phyloP scores from a whole-genome alignment of 2,329 filamentous ascomycete genomes.

The Herpotrichia juniperi region DNA sequence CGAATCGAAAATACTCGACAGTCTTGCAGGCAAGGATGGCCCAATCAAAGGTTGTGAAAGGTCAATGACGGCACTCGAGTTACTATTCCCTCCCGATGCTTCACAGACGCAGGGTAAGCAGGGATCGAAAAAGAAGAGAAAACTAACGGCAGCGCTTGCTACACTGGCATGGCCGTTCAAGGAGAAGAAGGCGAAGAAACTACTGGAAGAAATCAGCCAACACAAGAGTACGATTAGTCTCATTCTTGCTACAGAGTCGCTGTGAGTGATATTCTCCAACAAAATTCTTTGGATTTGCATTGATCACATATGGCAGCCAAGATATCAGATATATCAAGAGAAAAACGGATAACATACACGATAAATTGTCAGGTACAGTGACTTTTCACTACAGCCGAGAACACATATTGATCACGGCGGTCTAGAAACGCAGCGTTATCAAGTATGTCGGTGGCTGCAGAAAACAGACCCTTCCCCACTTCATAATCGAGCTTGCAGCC shows the following conservation, averaged over 20 bases:
- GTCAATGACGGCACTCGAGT: not conserved
- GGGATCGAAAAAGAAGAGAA: not conserved
- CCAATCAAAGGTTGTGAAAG: constrained; percentile 4
- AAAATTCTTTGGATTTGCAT: not conserved
- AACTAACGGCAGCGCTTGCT: constrained; percentile 1
- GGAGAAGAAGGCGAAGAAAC: constrained; percentile 7
- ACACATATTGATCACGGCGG: not conserved
- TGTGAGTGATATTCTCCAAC: not conserved
- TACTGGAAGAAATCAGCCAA: constrained; percentile 7
- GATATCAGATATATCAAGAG: constrained; percentile 8
- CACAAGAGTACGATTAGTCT: constrained; percentile 10
- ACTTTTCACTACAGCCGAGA: not conserved
- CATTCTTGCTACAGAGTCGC: constrained; percentile 3
- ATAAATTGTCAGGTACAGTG: constrained; percentile 1
- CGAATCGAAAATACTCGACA: not conserved
- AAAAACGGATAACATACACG: not conserved
- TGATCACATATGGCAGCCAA: constrained; percentile 1
- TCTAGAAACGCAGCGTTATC: constrained; percentile 2
- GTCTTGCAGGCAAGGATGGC: constrained; percentile 1
- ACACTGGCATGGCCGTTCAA: constrained; percentile 9
- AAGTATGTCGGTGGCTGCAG: constrained; percentile 11
- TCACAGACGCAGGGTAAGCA: not conserved
- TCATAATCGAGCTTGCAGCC: constrained; percentile 4
- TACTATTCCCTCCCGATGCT: not conserved
- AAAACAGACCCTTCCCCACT: constrained; percentile 10